A percentile compares a stretch with the other conserved stretches of the same genome.
Evolutionary conservation across 768 basidiomycete genomes (phyloP).

Genomic region (Lactarius evosmus): DNA sequence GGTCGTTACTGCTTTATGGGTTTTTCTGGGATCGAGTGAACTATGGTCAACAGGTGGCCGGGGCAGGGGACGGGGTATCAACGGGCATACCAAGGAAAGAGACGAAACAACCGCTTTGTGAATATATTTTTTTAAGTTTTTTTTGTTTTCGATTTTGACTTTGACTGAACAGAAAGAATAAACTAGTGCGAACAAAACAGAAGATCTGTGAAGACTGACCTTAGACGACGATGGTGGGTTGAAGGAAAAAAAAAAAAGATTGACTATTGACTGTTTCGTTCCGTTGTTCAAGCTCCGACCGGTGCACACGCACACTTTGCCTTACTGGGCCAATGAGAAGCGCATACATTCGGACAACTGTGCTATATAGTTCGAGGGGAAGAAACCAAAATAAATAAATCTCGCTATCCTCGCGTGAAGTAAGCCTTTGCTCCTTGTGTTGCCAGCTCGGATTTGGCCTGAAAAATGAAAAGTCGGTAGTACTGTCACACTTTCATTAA

Average conservation of each 20-base stretch:
- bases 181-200: slow-evolving; percentile 24
- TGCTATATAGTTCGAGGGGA: slow-evolving; percentile 7
- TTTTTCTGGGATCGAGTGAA: slow-evolving; percentile 54
- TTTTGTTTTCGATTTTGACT: slow-evolving; percentile 60
- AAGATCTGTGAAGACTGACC: slow-evolving; percentile 37
- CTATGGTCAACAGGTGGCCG: slow-evolving; percentile 27
- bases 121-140: slow-evolving; percentile 59
- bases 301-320: slow-evolving; percentile 2
- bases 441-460: slow-evolving; percentile 85
- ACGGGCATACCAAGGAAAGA: slow-evolving; percentile 59
- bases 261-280: slow-evolving; percentile 27
- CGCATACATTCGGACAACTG: slow-evolving; percentile 2
- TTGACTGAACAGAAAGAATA: slow-evolving; percentile 34
- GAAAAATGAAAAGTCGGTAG: slow-evolving; percentile 17
- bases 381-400: slow-evolving; percentile 16
- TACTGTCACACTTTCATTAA: slow-evolving; percentile 10
- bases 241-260: slow-evolving; percentile 42
- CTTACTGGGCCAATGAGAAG: background rate
- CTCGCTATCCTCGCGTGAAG: slow-evolving; percentile 72
- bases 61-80: slow-evolving; percentile 22
- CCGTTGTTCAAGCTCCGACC: slow-evolving; percentile 42
- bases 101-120: slow-evolving; percentile 75
- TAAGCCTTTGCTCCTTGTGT: slow-evolving; percentile 84
- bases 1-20: slow-evolving; percentile 94
- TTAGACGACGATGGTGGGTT: slow-evolving; percentile 63